Conservation (phyloP, 2,329 filamentous ascomycete species). For the Emmonsia crescens region DNA sequence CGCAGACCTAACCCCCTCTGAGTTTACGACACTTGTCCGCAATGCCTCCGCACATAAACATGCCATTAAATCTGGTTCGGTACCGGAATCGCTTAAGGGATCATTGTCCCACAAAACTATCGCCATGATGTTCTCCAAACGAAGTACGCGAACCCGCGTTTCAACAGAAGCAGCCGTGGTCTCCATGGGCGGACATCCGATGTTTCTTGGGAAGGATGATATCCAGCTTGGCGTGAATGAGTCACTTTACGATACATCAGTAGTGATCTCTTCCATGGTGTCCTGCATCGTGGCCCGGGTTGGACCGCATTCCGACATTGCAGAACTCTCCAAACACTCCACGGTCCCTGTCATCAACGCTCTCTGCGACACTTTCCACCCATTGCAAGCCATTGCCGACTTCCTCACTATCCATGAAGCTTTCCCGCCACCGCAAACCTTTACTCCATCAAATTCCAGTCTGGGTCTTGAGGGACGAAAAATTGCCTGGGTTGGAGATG, state of each 20-base stretch:
- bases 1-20: constrained; percentile 65
- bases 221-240: constrained; percentile 95
- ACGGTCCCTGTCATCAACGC: constrained; percentile 76
- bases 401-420: constrained; percentile 80
- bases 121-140: constrained; percentile 95
- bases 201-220: constrained; percentile 93
- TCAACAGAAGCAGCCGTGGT: constrained; percentile 86
- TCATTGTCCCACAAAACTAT: constrained; percentile 67
- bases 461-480: constrained; percentile 74
- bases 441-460: constrained; percentile 24
- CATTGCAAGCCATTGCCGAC: constrained; percentile 88
- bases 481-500: constrained; percentile 91
- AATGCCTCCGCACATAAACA: constrained; percentile 71
- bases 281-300: constrained; percentile 74
- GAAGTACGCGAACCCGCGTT: constrained; percentile 83
- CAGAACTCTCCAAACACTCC: constrained; percentile 58
- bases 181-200: constrained; percentile 81
- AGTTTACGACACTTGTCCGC: constrained; percentile 71
- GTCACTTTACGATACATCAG: constrained; percentile 80
- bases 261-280: constrained; percentile 90
- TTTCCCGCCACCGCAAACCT: constrained; percentile 42
- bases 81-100: constrained; percentile 49
- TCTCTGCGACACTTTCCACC: constrained; percentile 83
- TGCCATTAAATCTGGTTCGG: constrained; percentile 58
- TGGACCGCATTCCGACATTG: constrained; percentile 64